A percentile compares a stretch with the other conserved stretches of the same genome.
Conservation (phyloP, 306 rosid species). For the Acacia crassicarpa region DNA sequence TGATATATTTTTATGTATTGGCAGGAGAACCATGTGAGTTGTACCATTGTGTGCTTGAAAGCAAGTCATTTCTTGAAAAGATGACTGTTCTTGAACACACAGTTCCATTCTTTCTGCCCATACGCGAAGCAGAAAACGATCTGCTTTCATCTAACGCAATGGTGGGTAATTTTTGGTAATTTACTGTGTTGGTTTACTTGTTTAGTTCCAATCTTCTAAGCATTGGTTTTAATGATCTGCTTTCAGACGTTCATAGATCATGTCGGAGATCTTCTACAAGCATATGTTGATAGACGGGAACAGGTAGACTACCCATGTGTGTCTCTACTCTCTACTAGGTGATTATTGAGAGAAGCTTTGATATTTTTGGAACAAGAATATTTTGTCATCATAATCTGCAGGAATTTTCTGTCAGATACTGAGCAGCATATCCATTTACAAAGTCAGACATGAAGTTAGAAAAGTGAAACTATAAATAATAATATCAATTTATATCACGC, state of each 20-base stretch:
- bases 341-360: constrained; percentile 10
- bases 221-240: constrained; percentile 26
- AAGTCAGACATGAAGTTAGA: neutral
- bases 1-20: constrained; percentile 32
- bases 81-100: constrained; percentile 95
- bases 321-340: constrained; percentile 3
- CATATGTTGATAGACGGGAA: constrained; percentile 66
- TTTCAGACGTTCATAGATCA: constrained; percentile 93
- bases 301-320: constrained; percentile 48
- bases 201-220: constrained; percentile 30
- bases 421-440: constrained; percentile 6
- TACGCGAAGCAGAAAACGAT: constrained; percentile 84
- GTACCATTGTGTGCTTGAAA: constrained; percentile 92
- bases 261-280: constrained; percentile 86
- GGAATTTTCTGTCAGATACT: constrained; percentile 14
- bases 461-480: constrained; percentile 1
- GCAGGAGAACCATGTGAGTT: constrained; percentile 83
- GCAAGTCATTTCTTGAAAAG: constrained; percentile 97
- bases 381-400: neutral
- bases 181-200: constrained; percentile 37
- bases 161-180: constrained; percentile 70
- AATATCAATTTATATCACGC: neutral
- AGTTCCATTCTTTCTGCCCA: constrained; percentile 84
- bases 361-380: neutral
- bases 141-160: constrained; percentile 89